A percentile compares a stretch with the other conserved stretches of the same genome.
Conservation (phyloP, 176 grass and related monocot genomes). For the Phoenix dactylifera region DNA sequence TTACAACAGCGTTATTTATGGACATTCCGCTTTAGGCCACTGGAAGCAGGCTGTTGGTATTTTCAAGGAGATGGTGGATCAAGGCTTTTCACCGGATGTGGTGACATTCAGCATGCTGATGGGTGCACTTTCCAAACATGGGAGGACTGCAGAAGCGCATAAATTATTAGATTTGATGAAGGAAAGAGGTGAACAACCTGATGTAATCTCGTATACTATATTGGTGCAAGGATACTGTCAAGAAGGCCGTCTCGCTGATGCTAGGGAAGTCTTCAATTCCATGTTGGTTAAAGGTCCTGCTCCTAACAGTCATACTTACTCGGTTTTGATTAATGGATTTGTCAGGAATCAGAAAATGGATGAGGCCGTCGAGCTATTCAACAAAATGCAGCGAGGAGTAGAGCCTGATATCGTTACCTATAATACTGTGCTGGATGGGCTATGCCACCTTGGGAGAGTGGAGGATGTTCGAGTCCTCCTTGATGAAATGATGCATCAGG, state of each 20-base stretch:
- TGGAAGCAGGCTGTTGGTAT: slow-evolving; percentile 7
- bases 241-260: neutral
- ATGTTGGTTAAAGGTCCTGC: slow-evolving; percentile 12
- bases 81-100: neutral
- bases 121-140: slow-evolving; percentile 17
- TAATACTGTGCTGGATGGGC: neutral
- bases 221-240: slow-evolving; percentile 13
- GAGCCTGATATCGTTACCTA: neutral
- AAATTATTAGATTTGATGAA: slow-evolving; percentile 23
- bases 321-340: neutral
- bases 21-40: slow-evolving; percentile 1
- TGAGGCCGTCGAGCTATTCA: slow-evolving; percentile 11
- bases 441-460: no score
- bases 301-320: neutral
- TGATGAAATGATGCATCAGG: no score
- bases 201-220: neutral
- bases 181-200: neutral
- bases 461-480: no score
- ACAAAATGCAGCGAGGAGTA: slow-evolving; percentile 10
- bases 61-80: slow-evolving; percentile 19
- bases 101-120: slow-evolving; percentile 7
- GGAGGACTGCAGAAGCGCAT: neutral
- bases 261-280: neutral
- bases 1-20: slow-evolving; percentile 19
- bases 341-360: slow-evolving; percentile 7